A percentile compares a stretch with the other conserved stretches of the same genome.
Evolutionary conservation across 306 rosid genomes (phyloP).

Genomic region (Medicago ruthenica): DNA sequence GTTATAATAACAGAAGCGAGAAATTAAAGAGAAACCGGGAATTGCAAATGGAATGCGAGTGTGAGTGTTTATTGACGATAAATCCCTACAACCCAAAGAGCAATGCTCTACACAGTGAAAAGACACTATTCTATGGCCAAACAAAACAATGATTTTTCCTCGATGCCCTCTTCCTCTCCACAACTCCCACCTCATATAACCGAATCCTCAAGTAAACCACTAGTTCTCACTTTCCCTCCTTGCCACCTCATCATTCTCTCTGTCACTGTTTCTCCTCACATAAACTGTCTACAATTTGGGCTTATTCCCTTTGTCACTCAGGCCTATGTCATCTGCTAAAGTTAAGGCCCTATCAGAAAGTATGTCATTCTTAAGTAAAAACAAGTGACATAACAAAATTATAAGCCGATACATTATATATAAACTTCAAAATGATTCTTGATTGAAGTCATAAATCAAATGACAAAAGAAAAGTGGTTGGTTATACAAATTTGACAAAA

Average conservation of each 20-base stretch:
- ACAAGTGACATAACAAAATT: neutral
- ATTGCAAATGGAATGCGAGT: too few species aligned
- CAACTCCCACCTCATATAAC: neutral
- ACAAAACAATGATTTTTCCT: neutral
- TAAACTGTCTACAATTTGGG: neutral
- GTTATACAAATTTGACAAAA: too few species aligned
- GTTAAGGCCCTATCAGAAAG: neutral
- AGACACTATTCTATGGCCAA: neutral
- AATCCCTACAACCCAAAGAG: neutral
- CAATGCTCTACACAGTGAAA: neutral
- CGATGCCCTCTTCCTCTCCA: neutral
- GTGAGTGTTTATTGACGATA: neutral
- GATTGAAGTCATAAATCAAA: too few species aligned
- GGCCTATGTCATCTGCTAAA: neutral
- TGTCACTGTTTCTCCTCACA: neutral
- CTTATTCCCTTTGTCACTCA: neutral
- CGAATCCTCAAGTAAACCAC: neutral
- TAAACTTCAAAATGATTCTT: neutral
- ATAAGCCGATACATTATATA: neutral
- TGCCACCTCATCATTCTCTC: neutral
- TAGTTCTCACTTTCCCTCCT: neutral
- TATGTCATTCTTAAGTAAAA: neutral
- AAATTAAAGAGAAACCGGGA: too few species aligned
- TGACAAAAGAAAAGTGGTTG: too few species aligned
- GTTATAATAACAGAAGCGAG: too few species aligned